Evolutionary conservation across 805 yeast genomes (phyloP).

Genomic region (Kazachstania psychrophila): DNA sequence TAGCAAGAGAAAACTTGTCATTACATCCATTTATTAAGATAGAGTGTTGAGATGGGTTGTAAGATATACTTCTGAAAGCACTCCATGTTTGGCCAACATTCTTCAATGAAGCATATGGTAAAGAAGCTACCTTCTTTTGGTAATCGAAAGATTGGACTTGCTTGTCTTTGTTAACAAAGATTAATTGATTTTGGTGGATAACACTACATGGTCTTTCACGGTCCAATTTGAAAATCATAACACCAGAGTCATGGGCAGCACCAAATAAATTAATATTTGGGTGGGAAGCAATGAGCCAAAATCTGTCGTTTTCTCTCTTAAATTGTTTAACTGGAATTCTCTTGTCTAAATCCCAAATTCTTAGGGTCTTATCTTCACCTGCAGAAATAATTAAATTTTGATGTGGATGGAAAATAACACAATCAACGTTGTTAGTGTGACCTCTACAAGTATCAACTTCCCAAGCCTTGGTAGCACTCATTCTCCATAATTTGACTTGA

Average conservation of each 20-base stretch:
- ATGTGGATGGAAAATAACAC: slow-evolving; percentile 86
- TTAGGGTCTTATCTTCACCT: slow-evolving; percentile 89
- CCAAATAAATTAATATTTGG: slow-evolving; percentile 89
- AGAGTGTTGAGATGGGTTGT: slow-evolving; percentile 87
- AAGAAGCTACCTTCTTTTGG: slow-evolving; percentile 49
- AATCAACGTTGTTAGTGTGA: slow-evolving; percentile 85
- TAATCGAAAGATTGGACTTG: slow-evolving; percentile 77
- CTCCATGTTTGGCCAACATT: slow-evolving; percentile 81
- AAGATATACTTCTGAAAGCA: slow-evolving; percentile 73
- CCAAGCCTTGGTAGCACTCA: slow-evolving; percentile 97
- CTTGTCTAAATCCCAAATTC: slow-evolving; percentile 94
- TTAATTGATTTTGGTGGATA: slow-evolving; percentile 73
- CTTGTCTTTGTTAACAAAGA: slow-evolving; percentile 72
- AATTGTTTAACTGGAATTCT: slow-evolving; percentile 90
- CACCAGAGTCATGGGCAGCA: slow-evolving; percentile 94
- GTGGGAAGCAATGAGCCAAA: slow-evolving; percentile 87
- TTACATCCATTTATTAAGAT: slow-evolving; percentile 66
- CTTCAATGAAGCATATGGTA: slow-evolving; percentile 77
- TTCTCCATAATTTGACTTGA: slow-evolving; percentile 91
- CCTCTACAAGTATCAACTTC: slow-evolving; percentile 98
- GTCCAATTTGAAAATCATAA: slow-evolving; percentile 93
- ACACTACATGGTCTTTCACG: slow-evolving; percentile 74
- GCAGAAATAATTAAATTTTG: slow-evolving; percentile 89
- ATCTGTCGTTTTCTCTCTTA: slow-evolving; percentile 86
- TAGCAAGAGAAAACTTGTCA: slow-evolving; percentile 62